These are phyloP conservation scores for Talaromyces sp. DNA, from an alignment of 2,329 filamentous ascomycete species.

Conservation along the genomic window DNA sequence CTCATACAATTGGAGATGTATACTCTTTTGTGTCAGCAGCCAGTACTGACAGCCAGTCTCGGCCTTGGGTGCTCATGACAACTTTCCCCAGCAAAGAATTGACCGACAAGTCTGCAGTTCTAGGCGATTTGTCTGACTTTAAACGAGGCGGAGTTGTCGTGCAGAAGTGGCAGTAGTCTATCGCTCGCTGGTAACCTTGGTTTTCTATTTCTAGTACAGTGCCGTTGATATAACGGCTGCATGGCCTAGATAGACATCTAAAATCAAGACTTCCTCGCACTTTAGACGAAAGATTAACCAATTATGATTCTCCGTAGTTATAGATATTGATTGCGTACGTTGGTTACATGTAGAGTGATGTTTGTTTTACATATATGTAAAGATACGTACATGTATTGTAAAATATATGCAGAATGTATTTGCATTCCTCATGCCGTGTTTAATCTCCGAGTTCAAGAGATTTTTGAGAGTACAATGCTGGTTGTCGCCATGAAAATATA, in stretches of 20 bases:
- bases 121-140: conserved; percentile 45
- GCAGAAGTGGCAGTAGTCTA: conserved; percentile 41
- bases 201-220: background rate
- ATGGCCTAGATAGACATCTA: background rate
- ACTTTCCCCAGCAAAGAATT: conserved; percentile 62
- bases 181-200: background rate
- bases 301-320: background rate
- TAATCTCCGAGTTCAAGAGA: background rate
- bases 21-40: conserved; percentile 56
- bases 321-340: background rate
- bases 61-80: conserved; percentile 58
- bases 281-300: background rate
- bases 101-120: conserved; percentile 45
- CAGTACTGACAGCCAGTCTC: conserved; percentile 43
- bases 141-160: conserved; percentile 48
- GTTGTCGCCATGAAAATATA: background rate
- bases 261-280: background rate
- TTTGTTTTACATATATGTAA: background rate
- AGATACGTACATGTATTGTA: too few relatives aligned
- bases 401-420: too few relatives aligned
- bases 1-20: conserved; percentile 60
- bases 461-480: background rate
- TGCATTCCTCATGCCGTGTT: too few relatives aligned
- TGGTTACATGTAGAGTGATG: background rate
- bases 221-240: background rate